These are phyloP conservation scores for Suhomyces pyralidae DNA, from an alignment of 805 yeast genomes.

Conservation along the genomic window DNA sequence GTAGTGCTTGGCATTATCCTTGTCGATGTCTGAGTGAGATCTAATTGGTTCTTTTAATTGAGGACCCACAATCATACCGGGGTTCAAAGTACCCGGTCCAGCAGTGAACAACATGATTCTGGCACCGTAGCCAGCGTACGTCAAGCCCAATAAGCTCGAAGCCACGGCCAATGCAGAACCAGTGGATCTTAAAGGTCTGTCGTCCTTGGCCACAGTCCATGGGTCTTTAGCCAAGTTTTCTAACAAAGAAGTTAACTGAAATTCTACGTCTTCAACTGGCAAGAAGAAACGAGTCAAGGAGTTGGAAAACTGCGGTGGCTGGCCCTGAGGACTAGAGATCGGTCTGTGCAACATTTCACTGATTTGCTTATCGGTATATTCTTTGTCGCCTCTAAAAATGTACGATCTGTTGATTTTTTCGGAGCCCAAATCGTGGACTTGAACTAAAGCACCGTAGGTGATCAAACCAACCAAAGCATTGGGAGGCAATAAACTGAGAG, in stretches of 20 bases:
- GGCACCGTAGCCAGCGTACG: slow-evolving; percentile 83
- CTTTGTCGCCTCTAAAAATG: slow-evolving; percentile 88
- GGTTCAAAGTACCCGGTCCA: slow-evolving; percentile 93
- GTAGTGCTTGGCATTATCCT: slow-evolving; percentile 80
- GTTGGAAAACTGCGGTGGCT: slow-evolving; percentile 24
- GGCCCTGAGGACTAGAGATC: slow-evolving; percentile 22
- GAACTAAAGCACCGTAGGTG: slow-evolving; percentile 87
- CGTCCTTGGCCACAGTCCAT: slow-evolving; percentile 84
- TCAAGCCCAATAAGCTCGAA: slow-evolving; percentile 71
- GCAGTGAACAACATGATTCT: slow-evolving; percentile 87
- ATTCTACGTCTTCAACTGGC: slow-evolving; percentile 77
- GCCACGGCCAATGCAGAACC: slow-evolving; percentile 92
- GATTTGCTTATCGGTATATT: slow-evolving; percentile 69
- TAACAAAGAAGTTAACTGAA: slow-evolving; percentile 72
- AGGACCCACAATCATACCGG: slow-evolving; percentile 90
- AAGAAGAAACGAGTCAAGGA: slow-evolving; percentile 60
- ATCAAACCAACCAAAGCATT: slow-evolving; percentile 85
- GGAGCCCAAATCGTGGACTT: slow-evolving; percentile 75
- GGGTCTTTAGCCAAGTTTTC: slow-evolving; percentile 77
- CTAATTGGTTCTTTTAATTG: slow-evolving; percentile 94
- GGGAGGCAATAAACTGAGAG: slow-evolving; percentile 80
- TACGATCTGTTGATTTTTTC: slow-evolving; percentile 68
- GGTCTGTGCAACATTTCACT: slow-evolving; percentile 48
- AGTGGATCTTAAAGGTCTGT: slow-evolving; percentile 85
- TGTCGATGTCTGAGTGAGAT: slow-evolving; percentile 95